These are phyloP conservation scores for Boechera stricta DNA, from an alignment of 345 rosid species.

Conservation along the genomic window DNA sequence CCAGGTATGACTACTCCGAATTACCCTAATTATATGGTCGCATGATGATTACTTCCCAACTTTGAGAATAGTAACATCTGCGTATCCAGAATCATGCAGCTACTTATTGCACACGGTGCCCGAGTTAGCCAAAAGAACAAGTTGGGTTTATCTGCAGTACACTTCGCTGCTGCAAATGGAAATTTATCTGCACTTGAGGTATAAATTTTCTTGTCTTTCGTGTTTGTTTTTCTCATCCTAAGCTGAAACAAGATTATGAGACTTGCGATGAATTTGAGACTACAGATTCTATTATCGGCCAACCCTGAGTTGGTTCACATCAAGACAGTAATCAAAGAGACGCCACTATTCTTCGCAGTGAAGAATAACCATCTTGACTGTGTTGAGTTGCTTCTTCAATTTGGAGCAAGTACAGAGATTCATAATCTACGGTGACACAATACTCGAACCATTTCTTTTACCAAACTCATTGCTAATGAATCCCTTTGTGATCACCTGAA, in stretches of 20 bases:
- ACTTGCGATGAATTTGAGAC: conserved; percentile 35
- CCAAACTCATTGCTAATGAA: conserved; percentile 2
- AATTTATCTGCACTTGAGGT: conserved; percentile 73
- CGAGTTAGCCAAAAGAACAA: conserved; percentile 62
- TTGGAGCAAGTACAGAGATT: conserved; percentile 74
- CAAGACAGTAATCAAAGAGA: conserved; percentile 71
- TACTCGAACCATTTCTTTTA: conserved; percentile 16
- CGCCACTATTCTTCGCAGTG: conserved; percentile 83
- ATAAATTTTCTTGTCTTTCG: conserved; percentile 8
- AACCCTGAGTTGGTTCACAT: conserved; percentile 59
- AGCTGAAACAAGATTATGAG: conserved; percentile 25
- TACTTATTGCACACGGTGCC: conserved; percentile 70
- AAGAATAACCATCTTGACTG: conserved; percentile 72
- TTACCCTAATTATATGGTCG: conserved; percentile 5
- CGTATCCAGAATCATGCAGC: conserved; percentile 61
- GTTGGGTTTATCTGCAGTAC: conserved; percentile 72
- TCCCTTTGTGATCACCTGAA: conserved; percentile 22
- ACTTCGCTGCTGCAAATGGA: conserved; percentile 83
- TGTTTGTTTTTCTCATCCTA: conserved; percentile 11
- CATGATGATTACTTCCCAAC: conserved; percentile 7
- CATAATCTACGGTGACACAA: conserved; percentile 75
- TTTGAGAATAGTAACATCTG: conserved; percentile 20
- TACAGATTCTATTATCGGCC: conserved; percentile 58
- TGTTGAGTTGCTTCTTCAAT: conserved; percentile 69
- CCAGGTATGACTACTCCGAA: conserved; percentile 54